Evolutionary conservation across 805 yeast species (phyloP).

Genomic region (Hanseniaspora mollemarum): DNA sequence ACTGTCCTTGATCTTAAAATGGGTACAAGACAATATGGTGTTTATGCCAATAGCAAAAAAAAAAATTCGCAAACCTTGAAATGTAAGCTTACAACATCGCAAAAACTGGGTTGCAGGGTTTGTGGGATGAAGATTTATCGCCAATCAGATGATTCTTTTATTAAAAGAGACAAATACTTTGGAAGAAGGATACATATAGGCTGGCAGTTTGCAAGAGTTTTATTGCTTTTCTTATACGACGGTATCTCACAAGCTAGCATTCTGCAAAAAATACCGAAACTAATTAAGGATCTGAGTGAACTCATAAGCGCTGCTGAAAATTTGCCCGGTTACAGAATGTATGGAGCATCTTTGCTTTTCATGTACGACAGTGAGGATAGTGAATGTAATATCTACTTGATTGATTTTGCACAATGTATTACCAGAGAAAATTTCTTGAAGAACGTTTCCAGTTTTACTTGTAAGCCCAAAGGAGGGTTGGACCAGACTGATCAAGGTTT

Average conservation of each 20-base stretch:
- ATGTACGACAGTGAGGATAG: slow-evolving; percentile 54
- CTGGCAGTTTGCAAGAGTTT: slow-evolving; percentile 59
- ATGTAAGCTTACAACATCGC: slow-evolving; percentile 70
- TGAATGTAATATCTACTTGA: slow-evolving; percentile 49
- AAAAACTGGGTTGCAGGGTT: slow-evolving; percentile 74
- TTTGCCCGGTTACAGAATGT: slow-evolving; percentile 69
- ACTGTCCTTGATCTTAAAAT: slow-evolving; percentile 90
- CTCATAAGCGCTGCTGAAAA: slow-evolving; percentile 43
- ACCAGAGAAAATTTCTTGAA: slow-evolving; percentile 44
- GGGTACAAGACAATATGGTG: slow-evolving; percentile 98
- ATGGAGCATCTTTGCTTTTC: slow-evolving; percentile 78
- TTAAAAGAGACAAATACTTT: slow-evolving; percentile 79
- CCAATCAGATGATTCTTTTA: slow-evolving; percentile 34
- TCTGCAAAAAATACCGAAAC: slow-evolving; percentile 50
- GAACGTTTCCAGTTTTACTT: slow-evolving; percentile 36
- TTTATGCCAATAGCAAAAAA: slow-evolving; percentile 69
- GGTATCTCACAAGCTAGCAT: slow-evolving; percentile 52
- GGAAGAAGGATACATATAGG: slow-evolving; percentile 72
- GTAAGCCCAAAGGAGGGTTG: slow-evolving; percentile 60
- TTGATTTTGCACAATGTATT: slow-evolving; percentile 91
- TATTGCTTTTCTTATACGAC: slow-evolving; percentile 70
- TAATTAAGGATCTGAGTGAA: slow-evolving; percentile 50
- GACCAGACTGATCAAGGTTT: slow-evolving; percentile 66
- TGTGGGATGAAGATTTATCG: slow-evolving; percentile 93
- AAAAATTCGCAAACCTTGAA: slow-evolving; percentile 68